These are phyloP conservation scores for thale cress (Arabidopsis thaliana) DNA, from an alignment of 345 rosid genomes.

Conservation along the genomic window TAIR10.1 NC_003070.9:29136501-29137000, in stretches of 20 bases:
- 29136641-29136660: constrained; percentile 51
- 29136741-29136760: constrained; percentile 56
- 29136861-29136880: constrained; percentile 40
- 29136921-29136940: background rate
- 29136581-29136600: constrained; percentile 57
- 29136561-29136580: constrained; percentile 45
- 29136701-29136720: constrained; percentile 52
- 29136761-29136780: constrained; percentile 71
- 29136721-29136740: constrained; percentile 52
- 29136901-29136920: background rate
- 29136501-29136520: constrained; percentile 34
- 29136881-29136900: background rate
- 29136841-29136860: constrained; percentile 43
- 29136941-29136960: background rate
- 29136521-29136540: background rate
- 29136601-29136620: constrained; percentile 59
- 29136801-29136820: constrained; percentile 56
- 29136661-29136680: constrained; percentile 53
- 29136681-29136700: constrained; percentile 55
- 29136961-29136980: constrained; percentile 50
- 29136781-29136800: constrained; percentile 52
- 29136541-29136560: background rate
- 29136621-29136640: constrained; percentile 58
- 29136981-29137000: constrained; percentile 79
- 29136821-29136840: constrained; percentile 54